phyloP scores from a whole-genome alignment of 2,329 filamentous ascomycete genomes.

The Colletotrichum spaethianum region DNA sequence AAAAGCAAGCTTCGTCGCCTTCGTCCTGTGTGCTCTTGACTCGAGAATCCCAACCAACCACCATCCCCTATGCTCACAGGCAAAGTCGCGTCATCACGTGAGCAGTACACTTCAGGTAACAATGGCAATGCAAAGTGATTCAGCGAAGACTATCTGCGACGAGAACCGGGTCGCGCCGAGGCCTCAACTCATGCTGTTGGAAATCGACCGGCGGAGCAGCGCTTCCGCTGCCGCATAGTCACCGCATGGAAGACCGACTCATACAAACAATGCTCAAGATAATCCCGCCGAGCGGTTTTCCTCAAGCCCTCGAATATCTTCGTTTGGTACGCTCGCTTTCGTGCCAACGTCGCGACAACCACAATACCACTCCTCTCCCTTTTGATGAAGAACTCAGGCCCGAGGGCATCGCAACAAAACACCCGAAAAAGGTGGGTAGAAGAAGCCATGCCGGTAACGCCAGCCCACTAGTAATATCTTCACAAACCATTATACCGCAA shows the following conservation, averaged over 20 bases:
- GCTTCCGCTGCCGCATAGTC: background rate
- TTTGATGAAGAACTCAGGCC: constrained; percentile 31
- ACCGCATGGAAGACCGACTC: background rate
- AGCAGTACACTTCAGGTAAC: background rate
- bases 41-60: no score
- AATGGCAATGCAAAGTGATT: constrained; percentile 12
- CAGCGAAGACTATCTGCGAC: constrained; percentile 9
- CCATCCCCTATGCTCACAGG: background rate
- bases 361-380: background rate
- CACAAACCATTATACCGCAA: constrained; percentile 41
- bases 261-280: background rate
- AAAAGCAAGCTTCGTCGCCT: background rate
- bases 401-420: constrained; percentile 17
- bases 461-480: constrained; percentile 40
- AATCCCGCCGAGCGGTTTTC: constrained; percentile 13
- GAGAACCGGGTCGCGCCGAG: background rate
- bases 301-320: background rate
- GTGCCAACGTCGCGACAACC: constrained; percentile 5
- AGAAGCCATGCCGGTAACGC: constrained; percentile 38
- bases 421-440: constrained; percentile 14
- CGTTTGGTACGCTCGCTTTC: background rate
- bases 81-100: background rate
- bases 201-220: background rate
- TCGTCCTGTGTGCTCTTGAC: background rate
- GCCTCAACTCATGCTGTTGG: background rate